These are phyloP conservation scores for Fusarium anguioides DNA, from an alignment of 2,329 filamentous ascomycete genomes.

Conservation along the genomic window DNA sequence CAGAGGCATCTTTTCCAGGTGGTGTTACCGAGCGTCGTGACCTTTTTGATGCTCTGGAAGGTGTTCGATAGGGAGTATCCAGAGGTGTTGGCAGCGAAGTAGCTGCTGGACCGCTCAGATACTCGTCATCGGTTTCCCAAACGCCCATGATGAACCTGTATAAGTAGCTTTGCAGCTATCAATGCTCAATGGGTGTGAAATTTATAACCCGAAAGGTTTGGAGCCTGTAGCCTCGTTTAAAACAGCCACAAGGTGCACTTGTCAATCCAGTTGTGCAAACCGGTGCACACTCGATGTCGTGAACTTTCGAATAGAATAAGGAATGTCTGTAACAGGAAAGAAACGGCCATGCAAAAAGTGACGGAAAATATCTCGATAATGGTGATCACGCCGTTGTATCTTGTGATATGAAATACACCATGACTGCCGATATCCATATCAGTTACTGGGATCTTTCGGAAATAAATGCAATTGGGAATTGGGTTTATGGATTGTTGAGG, in stretches of 20 bases:
- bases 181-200: not conserved
- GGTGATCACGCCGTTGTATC: not conserved
- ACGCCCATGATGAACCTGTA: conserved; percentile 58
- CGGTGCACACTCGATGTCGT: conserved; percentile 31
- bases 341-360: conserved; percentile 1
- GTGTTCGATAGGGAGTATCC: conserved; percentile 77
- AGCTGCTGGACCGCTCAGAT: conserved; percentile 62
- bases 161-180: not conserved
- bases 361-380: conserved; percentile 12
- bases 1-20: conserved; percentile 67
- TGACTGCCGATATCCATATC: conserved; percentile 14
- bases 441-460: not conserved
- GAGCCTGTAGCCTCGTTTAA: not conserved
- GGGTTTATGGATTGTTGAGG: not conserved
- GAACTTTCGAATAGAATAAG: not conserved
- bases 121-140: conserved; percentile 74
- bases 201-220: not conserved
- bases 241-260: not conserved
- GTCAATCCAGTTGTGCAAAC: conserved; percentile 21
- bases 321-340: not conserved
- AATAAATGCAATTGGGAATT: not conserved
- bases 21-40: conserved; percentile 77
- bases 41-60: conserved; percentile 70
- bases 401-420: conserved; percentile 6
- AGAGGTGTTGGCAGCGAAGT: conserved; percentile 75